Percentiles rank a stretch among this genome's conserved stretches.
Evolutionary conservation across 139 green algal genomes (phyloP).

Genomic region (Picochlorum sp.): DNA sequence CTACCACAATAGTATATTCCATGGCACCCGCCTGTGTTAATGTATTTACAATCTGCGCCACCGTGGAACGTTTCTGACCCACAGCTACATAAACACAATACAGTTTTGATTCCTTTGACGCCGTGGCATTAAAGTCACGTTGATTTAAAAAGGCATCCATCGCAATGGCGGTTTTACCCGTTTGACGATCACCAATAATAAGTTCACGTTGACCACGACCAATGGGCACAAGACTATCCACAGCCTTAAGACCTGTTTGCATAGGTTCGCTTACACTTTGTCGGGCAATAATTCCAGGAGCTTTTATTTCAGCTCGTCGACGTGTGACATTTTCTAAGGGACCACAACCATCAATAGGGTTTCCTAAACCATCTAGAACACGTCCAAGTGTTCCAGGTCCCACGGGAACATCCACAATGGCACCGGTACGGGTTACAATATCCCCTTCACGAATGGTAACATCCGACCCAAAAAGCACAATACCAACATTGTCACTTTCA

Average conservation of each 20-base stretch:
- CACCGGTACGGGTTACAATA: slow-evolving; percentile 78
- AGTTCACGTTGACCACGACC: slow-evolving; percentile 80
- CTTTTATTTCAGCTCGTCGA: slow-evolving; percentile 68
- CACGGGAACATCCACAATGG: slow-evolving; percentile 84
- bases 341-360: slow-evolving; percentile 81
- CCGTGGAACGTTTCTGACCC: slow-evolving; percentile 77
- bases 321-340: slow-evolving; percentile 46
- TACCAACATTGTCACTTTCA: slow-evolving; percentile 83
- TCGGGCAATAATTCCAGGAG: slow-evolving; percentile 63
- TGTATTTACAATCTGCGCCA: slow-evolving; percentile 72
- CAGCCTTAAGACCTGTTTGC: slow-evolving; percentile 66
- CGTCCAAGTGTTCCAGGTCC: slow-evolving; percentile 70
- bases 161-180: slow-evolving; percentile 84
- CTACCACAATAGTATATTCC: slow-evolving; percentile 18
- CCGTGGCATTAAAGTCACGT: slow-evolving; percentile 22
- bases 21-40: slow-evolving; percentile 29
- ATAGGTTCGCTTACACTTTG: slow-evolving; percentile 60
- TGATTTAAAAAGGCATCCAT: slow-evolving; percentile 69
- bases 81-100: slow-evolving; percentile 87
- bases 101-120: slow-evolving; percentile 46
- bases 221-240: slow-evolving; percentile 77
- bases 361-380: slow-evolving; percentile 74
- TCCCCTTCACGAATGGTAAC: slow-evolving; percentile 62
- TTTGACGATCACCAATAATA: slow-evolving; percentile 86
- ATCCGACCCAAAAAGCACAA: slow-evolving; percentile 81